These are phyloP conservation scores for Aspergillus sp. DNA, from an alignment of 2,329 filamentous ascomycete species.

Conservation along the genomic window DNA sequence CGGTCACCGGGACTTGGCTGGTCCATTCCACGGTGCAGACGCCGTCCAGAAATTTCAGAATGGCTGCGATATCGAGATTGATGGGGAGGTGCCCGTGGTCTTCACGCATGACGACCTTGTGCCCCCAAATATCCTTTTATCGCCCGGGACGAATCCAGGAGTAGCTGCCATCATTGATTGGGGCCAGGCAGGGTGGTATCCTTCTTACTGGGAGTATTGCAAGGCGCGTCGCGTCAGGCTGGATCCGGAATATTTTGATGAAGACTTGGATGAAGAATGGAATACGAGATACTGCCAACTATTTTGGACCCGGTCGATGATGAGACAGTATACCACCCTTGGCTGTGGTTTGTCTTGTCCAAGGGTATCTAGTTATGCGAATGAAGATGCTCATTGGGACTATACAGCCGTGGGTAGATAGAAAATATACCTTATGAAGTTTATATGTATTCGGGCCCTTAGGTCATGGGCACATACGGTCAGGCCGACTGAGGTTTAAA, in stretches of 20 bases:
- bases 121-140: conserved; percentile 15
- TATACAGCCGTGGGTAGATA: not conserved
- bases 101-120: conserved; percentile 15
- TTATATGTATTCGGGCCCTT: not conserved
- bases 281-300: conserved; percentile 19
- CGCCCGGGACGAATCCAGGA: conserved; percentile 12
- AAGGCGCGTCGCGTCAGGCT: conserved; percentile 17
- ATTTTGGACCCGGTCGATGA: conserved; percentile 25
- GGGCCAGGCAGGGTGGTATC: conserved; percentile 23
- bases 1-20: conserved; percentile 10
- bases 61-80: conserved; percentile 21
- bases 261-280: conserved; percentile 23
- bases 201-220: conserved; percentile 24
- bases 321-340: conserved; percentile 23
- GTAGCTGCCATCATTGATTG: conserved; percentile 20
- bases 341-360: conserved; percentile 21
- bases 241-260: conserved; percentile 11
- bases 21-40: conserved; percentile 21
- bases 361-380: not conserved
- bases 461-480: not conserved
- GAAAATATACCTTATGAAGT: not conserved
- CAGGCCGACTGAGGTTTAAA: not conserved
- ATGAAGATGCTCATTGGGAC: not conserved
- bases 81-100: conserved; percentile 10
- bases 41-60: conserved; percentile 24